phyloP scores from a whole-genome alignment of 2,329 filamentous ascomycete genomes.

The Xylaria sp. region DNA sequence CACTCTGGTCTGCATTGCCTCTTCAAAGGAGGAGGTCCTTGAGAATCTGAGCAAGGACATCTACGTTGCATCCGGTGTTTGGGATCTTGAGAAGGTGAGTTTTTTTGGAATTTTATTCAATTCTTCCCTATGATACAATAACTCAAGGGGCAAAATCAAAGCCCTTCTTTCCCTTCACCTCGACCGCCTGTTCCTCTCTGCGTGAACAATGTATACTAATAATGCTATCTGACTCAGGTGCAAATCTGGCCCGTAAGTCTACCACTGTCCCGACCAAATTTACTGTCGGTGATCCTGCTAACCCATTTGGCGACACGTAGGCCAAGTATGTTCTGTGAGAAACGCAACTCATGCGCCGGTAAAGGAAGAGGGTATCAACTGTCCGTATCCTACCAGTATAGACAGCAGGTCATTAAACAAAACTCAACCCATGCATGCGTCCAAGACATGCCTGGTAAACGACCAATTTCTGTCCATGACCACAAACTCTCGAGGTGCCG shows the following conservation, averaged over 20 bases:
- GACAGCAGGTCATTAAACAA: conserved; percentile 2
- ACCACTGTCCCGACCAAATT: background rate
- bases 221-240: conserved; percentile 31
- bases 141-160: background rate
- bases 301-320: conserved; percentile 14
- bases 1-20: conserved; percentile 61
- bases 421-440: background rate
- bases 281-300: conserved; percentile 10
- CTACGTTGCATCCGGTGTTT: conserved; percentile 67
- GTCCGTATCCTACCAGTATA: background rate
- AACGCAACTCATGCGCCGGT: conserved; percentile 12
- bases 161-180: background rate
- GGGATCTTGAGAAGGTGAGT: conserved; percentile 67
- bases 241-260: conserved; percentile 45
- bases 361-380: background rate
- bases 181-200: background rate
- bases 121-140: background rate
- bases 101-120: background rate
- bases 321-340: conserved; percentile 26
- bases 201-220: conserved; percentile 3
- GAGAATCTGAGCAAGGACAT: conserved; percentile 65
- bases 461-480: background rate
- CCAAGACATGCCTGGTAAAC: conserved; percentile 1
- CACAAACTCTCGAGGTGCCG: background rate
- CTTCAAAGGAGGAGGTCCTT: conserved; percentile 63